A percentile compares a stretch with the other conserved stretches of the same genome.
Evolutionary conservation across 257 asterid species (phyloP).

Genomic region (Salvia miltiorrhiza): DNA sequence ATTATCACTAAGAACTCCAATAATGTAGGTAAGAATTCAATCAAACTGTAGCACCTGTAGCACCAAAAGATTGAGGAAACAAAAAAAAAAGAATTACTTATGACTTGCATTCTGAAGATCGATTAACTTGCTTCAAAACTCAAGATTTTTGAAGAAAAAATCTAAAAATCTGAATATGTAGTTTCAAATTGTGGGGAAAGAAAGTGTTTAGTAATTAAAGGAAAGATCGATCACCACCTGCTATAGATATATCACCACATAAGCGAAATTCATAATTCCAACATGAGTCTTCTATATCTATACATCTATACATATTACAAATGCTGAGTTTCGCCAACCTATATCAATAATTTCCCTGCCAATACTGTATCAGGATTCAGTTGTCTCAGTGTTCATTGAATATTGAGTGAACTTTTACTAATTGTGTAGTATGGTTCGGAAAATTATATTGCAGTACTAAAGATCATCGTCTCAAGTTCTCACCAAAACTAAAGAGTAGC

Average conservation of each 20-base stretch:
- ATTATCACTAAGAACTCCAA: background rate
- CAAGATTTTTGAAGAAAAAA: background rate
- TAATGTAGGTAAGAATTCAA: background rate
- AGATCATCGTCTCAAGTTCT: background rate
- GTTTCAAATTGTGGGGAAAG: background rate
- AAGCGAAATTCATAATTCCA: background rate
- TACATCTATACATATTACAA: background rate
- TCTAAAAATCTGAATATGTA: background rate
- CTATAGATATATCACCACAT: too few relatives aligned
- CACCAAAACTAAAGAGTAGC: background rate
- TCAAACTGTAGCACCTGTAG: background rate
- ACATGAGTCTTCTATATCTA: background rate
- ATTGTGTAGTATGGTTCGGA: background rate
- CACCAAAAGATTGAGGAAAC: background rate
- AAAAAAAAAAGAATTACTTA: background rate
- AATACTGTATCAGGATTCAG: too few relatives aligned
- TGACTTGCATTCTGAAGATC: conserved; percentile 4
- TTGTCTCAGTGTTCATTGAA: too few relatives aligned
- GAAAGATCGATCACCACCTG: background rate
- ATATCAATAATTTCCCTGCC: too few relatives aligned
- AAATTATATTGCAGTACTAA: background rate
- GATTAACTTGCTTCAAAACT: background rate
- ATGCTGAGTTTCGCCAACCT: too few relatives aligned
- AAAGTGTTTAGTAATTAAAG: background rate
- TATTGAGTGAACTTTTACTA: too few relatives aligned